phyloP scores from a whole-genome alignment of 805 yeast genomes.

The Brettanomyces bruxellensis region DNA sequence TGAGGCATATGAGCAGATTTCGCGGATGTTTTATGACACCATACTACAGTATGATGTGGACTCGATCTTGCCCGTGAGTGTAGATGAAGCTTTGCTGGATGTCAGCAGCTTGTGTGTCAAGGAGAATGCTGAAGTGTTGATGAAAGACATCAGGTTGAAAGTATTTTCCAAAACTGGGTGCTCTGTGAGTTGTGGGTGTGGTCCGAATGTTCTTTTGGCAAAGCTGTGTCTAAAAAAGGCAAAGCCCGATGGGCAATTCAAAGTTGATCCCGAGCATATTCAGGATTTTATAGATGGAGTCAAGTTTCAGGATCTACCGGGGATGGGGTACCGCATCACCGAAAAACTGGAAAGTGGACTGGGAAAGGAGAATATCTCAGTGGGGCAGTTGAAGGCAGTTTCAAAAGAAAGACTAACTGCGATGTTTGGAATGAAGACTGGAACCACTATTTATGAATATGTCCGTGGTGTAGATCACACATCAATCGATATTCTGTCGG shows the following conservation, averaged over 20 bases:
- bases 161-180: conserved; percentile 44
- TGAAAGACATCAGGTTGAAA: conserved; percentile 28
- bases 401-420: conserved; percentile 29
- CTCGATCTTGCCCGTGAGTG: conserved; percentile 72
- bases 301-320: conserved; percentile 43
- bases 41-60: conserved; percentile 36
- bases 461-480: conserved; percentile 63
- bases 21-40: conserved; percentile 55
- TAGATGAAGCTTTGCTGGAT: conserved; percentile 87
- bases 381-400: conserved; percentile 31
- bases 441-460: conserved; percentile 49
- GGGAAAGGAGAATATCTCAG: conserved; percentile 14
- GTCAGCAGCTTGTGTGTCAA: conserved; percentile 25
- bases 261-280: conserved; percentile 21
- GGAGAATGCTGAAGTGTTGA: conserved; percentile 17
- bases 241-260: conserved; percentile 65
- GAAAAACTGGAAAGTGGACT: conserved; percentile 33
- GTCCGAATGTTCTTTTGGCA: conserved; percentile 65
- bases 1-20: conserved; percentile 55
- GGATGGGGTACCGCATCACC: conserved; percentile 47
- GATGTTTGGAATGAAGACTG: conserved; percentile 63
- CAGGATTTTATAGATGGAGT: conserved; percentile 29
- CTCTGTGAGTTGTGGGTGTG: conserved; percentile 73
- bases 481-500: conserved; percentile 41
- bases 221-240: conserved; percentile 65